Evolutionary conservation across 495 filamentous ascomycete species (phyloP).

Genomic region (Neurospora terricola): DNA sequence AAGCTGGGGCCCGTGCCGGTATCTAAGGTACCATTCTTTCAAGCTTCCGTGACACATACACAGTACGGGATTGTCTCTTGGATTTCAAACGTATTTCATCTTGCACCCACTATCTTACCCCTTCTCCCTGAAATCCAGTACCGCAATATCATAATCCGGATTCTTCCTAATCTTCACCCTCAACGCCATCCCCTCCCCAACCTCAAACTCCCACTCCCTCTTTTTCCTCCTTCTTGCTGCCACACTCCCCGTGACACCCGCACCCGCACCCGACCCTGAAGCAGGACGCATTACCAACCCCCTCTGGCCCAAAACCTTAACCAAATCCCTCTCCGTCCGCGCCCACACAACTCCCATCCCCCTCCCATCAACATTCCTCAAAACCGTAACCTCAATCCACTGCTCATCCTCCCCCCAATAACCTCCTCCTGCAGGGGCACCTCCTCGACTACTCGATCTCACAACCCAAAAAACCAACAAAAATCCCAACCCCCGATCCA

Average conservation of each 20-base stretch:
- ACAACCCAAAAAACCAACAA: slow-evolving; percentile 2
- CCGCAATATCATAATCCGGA: not conserved
- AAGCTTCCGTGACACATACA: not conserved
- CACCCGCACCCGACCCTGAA: too few relatives aligned
- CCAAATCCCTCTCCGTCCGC: not conserved
- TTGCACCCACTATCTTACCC: not conserved
- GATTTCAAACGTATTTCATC: not conserved
- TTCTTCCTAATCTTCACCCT: not conserved
- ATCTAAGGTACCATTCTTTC: not conserved
- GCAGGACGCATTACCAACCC: too few relatives aligned
- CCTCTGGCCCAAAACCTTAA: not conserved
- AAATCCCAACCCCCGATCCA: slow-evolving; percentile 1
- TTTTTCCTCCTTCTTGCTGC: not conserved
- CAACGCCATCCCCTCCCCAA: not conserved
- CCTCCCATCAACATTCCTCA: not conserved
- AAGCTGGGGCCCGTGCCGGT: not conserved
- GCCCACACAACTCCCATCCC: not conserved
- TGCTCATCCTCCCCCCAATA: not conserved
- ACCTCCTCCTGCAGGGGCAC: too few relatives aligned
- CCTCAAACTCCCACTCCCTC: not conserved
- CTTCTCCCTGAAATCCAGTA: not conserved
- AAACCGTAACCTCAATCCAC: not conserved
- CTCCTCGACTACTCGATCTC: not conserved
- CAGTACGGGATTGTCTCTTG: not conserved
- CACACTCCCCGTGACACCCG: too few relatives aligned